Evolutionary conservation across 179 eudicot genomes (phyloP), one percentile per base, ranked within the genome.

Genomic region (Sideroxylon spinosum): DNA sequence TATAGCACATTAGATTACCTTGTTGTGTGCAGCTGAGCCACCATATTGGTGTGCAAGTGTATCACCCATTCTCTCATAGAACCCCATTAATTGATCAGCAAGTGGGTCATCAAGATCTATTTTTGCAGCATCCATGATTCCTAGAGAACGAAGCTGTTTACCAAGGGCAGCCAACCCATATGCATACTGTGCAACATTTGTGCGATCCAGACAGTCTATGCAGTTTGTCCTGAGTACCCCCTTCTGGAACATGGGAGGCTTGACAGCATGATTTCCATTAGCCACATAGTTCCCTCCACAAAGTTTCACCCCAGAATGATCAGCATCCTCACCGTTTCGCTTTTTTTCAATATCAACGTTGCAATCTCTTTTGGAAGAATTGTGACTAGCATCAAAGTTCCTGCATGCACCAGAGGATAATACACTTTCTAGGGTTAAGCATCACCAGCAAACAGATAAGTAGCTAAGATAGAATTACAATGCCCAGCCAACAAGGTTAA

Each of bases 141-240:
- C 93, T 63, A 94, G 78, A 64, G 92, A 90, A 83, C 82, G 86
- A 76, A 94, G 88, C 79, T 94, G 98, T 71, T 89, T 84, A 57
- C 97, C 94, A 69, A 94, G 84, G 75, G 98, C 92, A 80, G 89
- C 94, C 86, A 92, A 82, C n/a, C 97, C 98, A 85, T 88, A 94
- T n/a, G 98, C 95, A 87, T 89, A 94, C 56, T 94, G 98, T 11
- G 98, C 98, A 78, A 94, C 98, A 86, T 94, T 94, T 73, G 98
- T 94, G 59, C 98, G 88, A 87, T 94, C 98, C 74, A 94, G 83
- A 86, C 98, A 94, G 67, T 94, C 98, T 80, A 94, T 93, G 89
- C 98, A 94, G 79, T 94, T 94, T 49, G 98, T 94, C 80, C 98
- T 87, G 20, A 94, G 84, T 48, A 94, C 94, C 6, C 98, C 98